A percentile compares a stretch with the other conserved stretches of the same genome.
Conservation (phyloP, 345 rosid genomes). For the Kernera saxatilis region DNA sequence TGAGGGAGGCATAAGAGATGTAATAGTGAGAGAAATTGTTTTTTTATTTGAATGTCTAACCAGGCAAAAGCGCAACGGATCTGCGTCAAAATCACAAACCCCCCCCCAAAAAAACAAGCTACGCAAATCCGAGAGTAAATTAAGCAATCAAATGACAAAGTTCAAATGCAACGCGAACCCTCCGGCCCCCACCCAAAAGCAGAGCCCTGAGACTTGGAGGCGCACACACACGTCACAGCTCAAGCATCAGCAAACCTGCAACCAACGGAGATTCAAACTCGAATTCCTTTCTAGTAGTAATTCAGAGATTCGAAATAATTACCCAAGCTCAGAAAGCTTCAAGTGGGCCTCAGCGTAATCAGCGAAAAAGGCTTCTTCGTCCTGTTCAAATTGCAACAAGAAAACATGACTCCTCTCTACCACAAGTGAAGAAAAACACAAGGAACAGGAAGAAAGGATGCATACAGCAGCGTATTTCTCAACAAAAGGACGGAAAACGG, state of each 20-base stretch:
- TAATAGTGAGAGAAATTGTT: not conserved
- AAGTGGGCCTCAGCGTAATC: slow-evolving; percentile 79
- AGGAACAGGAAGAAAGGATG: not conserved
- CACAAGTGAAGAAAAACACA: not conserved
- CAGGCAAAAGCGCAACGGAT: slow-evolving; percentile 1
- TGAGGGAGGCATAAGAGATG: not conserved
- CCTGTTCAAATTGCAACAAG: slow-evolving; percentile 38
- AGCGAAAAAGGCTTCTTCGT: slow-evolving; percentile 85
- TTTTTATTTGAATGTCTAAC: slow-evolving; percentile 23
- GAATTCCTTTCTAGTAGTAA: not conserved
- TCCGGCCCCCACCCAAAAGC: not conserved
- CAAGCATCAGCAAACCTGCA: slow-evolving; percentile 32
- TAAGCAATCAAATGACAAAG: slow-evolving; percentile 24
- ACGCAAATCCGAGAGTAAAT: slow-evolving; percentile 21
- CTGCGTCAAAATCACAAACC: not conserved
- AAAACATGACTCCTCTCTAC: not conserved
- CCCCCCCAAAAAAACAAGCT: not conserved
- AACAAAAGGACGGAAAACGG: slow-evolving; percentile 80
- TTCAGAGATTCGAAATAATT: not conserved
- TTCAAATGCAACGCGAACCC: slow-evolving; percentile 12
- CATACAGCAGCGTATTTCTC: slow-evolving; percentile 87
- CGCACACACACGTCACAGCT: not conserved
- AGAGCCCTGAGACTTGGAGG: not conserved
- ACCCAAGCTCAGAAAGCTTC: slow-evolving; percentile 98
- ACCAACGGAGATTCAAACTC: not conserved